Conservation (phyloP, 129 eudicot species). For the Dittrichia graveolens region DNA sequence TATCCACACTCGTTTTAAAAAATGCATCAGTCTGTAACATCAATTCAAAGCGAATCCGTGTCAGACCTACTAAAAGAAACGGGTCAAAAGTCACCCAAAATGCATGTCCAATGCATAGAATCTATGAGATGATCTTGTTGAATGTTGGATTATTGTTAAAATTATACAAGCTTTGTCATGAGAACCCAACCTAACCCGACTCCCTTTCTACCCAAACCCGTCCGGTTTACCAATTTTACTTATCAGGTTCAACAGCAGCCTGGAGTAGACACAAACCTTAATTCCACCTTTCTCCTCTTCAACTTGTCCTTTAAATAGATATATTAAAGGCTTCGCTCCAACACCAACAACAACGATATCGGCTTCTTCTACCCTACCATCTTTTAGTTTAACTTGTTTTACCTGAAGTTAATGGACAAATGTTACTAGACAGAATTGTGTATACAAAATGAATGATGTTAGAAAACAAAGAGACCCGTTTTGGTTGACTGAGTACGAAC, state of each 20-base stretch:
- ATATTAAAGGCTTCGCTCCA: conserved; percentile 84
- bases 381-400: conserved; percentile 81
- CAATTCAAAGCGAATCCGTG: neutral
- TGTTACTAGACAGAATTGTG: neutral
- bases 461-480: too few species aligned
- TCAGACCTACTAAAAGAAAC: neutral
- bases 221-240: conserved; percentile 32
- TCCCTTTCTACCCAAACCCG: too few species aligned
- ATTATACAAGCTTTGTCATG: too few species aligned
- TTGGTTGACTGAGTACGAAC: conserved; percentile 33
- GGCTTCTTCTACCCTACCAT: conserved; percentile 95
- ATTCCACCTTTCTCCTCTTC: conserved; percentile 99
- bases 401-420: conserved; percentile 46
- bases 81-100: too few species aligned
- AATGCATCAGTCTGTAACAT: conserved; percentile 80
- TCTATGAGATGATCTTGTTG: too few species aligned
- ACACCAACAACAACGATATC: conserved; percentile 98
- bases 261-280: conserved; percentile 22
- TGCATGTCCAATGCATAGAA: too few species aligned
- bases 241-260: too few species aligned
- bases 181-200: too few species aligned
- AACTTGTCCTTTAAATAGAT: conserved; percentile 90
- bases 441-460: neutral
- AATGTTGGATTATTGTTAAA: too few species aligned
- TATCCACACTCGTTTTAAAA: conserved; percentile 82